Evolutionary conservation across 371 early-diverging fungal genomes (phyloP).

Genomic region (Gilbertella persicaria): DNA sequence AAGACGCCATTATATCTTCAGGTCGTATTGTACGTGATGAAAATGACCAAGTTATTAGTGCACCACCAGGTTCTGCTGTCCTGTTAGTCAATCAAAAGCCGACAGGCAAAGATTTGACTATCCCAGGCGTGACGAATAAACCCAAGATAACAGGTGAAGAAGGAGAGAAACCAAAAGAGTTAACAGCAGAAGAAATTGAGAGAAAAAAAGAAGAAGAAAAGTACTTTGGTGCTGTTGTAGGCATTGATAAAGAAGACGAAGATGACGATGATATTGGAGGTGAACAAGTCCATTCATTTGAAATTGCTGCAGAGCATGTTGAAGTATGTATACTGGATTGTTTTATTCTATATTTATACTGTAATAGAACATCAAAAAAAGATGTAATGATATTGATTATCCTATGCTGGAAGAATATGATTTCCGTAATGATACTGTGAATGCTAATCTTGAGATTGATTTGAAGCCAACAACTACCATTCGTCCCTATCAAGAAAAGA

Average conservation of each 20-base stretch:
- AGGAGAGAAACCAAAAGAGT: conserved; percentile 20
- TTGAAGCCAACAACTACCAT: conserved; percentile 96
- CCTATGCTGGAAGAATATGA: conserved; percentile 99
- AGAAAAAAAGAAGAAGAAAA: conserved; percentile 51
- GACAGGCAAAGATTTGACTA: conserved; percentile 61
- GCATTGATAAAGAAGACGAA: conserved; percentile 66
- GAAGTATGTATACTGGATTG: conserved; percentile 55
- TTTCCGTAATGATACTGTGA: conserved; percentile 90
- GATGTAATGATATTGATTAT: conserved; percentile 95
- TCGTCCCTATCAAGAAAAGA: conserved; percentile 98
- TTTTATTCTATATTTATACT: not conserved
- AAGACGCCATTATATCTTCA: conserved; percentile 76
- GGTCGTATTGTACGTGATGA: conserved; percentile 66
- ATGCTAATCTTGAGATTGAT: conserved; percentile 92
- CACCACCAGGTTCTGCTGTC: conserved; percentile 27
- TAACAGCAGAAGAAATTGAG: conserved; percentile 31
- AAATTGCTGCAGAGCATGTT: conserved; percentile 78
- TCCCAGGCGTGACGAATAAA: conserved; percentile 57
- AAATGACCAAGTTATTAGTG: conserved; percentile 39
- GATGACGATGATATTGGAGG: conserved; percentile 69
- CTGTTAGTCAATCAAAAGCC: conserved; percentile 50
- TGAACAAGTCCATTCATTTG: conserved; percentile 84
- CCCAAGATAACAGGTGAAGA: conserved; percentile 25
- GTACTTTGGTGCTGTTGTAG: conserved; percentile 61
- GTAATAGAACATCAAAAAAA: conserved; percentile 77